Percentiles rank a stretch among this genome's conserved stretches.
These are phyloP conservation scores for Fusarium compactum DNA, from an alignment of 2,329 filamentous ascomycete species.

Conservation along the genomic window DNA sequence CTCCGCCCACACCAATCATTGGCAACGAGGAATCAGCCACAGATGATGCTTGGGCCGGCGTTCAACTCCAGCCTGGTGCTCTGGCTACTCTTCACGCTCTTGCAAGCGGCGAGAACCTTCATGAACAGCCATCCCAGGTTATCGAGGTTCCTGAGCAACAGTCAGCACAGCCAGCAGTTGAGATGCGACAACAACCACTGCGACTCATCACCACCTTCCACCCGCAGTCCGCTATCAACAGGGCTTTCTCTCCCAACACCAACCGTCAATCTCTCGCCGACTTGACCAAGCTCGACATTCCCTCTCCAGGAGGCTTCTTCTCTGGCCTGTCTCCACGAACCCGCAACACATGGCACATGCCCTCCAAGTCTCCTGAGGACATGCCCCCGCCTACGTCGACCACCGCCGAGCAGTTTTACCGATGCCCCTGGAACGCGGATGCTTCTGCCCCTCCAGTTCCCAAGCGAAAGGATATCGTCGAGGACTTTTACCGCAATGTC, in stretches of 20 bases:
- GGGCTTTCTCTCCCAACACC: slow-evolving; percentile 48
- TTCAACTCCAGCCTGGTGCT: slow-evolving; percentile 82
- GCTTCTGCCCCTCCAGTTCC: slow-evolving; percentile 54
- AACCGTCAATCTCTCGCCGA: slow-evolving; percentile 72
- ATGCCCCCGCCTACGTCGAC: slow-evolving; percentile 81
- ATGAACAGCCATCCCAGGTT: slow-evolving; percentile 58
- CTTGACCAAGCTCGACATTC: slow-evolving; percentile 86
- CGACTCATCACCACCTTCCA: slow-evolving; percentile 61
- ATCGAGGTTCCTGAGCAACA: slow-evolving; percentile 59
- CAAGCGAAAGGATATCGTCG: slow-evolving; percentile 53
- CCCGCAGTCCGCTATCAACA: slow-evolving; percentile 37
- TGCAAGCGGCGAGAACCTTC: slow-evolving; percentile 70
- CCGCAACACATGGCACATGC: slow-evolving; percentile 84
- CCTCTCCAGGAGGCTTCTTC: slow-evolving; percentile 93
- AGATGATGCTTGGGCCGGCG: slow-evolving; percentile 76
- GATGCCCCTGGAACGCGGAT: slow-evolving; percentile 77
- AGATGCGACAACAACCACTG: slow-evolving; percentile 66
- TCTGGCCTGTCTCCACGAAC: slow-evolving; percentile 81
- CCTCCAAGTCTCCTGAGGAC: slow-evolving; percentile 65
- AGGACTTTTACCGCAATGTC: slow-evolving; percentile 55
- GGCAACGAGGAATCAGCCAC: slow-evolving; percentile 65
- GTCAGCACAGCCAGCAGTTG: slow-evolving; percentile 40
- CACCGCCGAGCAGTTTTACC: slow-evolving; percentile 93
- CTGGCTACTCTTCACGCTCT: slow-evolving; percentile 84
- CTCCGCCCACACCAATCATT: slow-evolving; percentile 84